Evolutionary conservation across 1,139 yeast species (phyloP), one percentile per base, ranked within the genome.

Genomic region (Saccharomycopsis hybrid): DNA sequence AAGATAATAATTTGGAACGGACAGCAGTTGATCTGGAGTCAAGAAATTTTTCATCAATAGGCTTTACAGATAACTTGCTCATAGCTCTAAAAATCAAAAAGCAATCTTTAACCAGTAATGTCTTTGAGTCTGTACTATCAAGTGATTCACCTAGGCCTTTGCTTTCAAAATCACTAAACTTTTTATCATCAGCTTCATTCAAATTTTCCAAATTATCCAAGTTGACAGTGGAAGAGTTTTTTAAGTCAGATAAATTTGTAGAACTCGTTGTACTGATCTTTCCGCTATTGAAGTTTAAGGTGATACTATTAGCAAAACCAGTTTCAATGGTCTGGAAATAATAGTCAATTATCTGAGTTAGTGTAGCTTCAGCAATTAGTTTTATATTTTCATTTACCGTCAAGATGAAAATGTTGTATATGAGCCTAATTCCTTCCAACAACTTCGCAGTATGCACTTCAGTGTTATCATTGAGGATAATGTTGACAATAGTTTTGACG

Each of bases 11-110:
- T 64, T 94, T 94, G 1, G 97, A 88, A 59, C 98, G 78, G 56
- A 92, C 90, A 2, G 92, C 84, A 62, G 89, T 97, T 2, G 96
- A 85, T 62, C 88, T 78, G 85, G 87, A 82, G 64, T 92, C 97
- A 49, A 85, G 67, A 9, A 76, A 69, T 44, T 85, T 89, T 31
- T 82, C 74, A 53, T 88, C 97, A 53, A 82, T 66, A 32, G 83
- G 76, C 63, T 92, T 92, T 47, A 87, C 87, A 1, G 97, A 86
- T 27, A 94, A 74, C 62, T 88, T 88, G 64, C 97, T 87, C 90
- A 94, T 85, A 1, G 97, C 90, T 62, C 99, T 77, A 65, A 92
- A 89, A 4, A 94, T 79, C 57, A 92, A 73, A 61, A 90, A 92
- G 0, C 97, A 97, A 63, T 94, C 99, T 60, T 88, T 90, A 13